Evolutionary conservation across 2,329 filamentous ascomycete genomes (phyloP).

Genomic region (Colletotrichum spinosum): DNA sequence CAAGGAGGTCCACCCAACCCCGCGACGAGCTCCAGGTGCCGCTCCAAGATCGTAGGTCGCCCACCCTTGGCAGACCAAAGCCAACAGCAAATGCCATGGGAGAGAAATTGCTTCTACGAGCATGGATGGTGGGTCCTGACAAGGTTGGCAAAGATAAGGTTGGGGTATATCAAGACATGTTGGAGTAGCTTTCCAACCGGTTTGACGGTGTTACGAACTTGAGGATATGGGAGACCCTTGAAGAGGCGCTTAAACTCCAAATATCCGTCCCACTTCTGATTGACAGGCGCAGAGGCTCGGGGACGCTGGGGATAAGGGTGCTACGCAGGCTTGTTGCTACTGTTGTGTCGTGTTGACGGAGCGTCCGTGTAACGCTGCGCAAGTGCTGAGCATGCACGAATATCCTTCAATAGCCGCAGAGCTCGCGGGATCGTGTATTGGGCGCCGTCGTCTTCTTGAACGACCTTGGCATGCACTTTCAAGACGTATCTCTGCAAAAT

Average conservation of each 20-base stretch:
- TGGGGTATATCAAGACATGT: conserved; percentile 25
- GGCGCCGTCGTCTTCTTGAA: no score
- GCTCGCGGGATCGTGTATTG: no score
- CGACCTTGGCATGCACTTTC: no score
- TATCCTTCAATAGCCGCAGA: no score
- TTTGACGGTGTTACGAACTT: background rate
- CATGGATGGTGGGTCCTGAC: conserved; percentile 10
- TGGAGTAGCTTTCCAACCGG: conserved; percentile 10
- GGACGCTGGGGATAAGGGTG: background rate
- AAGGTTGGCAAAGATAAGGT: conserved; percentile 27
- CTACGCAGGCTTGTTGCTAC: background rate
- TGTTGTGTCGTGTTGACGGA: no score
- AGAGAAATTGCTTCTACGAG: background rate
- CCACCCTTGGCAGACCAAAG: conserved; percentile 20
- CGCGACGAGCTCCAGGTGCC: conserved; percentile 33
- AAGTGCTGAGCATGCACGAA: no score
- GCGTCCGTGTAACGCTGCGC: no score
- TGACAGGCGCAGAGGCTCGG: no score
- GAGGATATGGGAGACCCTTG: background rate
- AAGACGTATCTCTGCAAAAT: no score
- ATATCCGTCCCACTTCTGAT: background rate
- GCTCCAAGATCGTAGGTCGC: conserved; percentile 32
- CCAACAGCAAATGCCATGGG: conserved; percentile 15
- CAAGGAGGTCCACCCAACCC: conserved; percentile 19
- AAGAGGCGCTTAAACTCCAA: conserved; percentile 1